Evolutionary conservation across 2,329 filamentous ascomycete genomes (phyloP).

Genomic region (Zymoseptoria pseudotritici): DNA sequence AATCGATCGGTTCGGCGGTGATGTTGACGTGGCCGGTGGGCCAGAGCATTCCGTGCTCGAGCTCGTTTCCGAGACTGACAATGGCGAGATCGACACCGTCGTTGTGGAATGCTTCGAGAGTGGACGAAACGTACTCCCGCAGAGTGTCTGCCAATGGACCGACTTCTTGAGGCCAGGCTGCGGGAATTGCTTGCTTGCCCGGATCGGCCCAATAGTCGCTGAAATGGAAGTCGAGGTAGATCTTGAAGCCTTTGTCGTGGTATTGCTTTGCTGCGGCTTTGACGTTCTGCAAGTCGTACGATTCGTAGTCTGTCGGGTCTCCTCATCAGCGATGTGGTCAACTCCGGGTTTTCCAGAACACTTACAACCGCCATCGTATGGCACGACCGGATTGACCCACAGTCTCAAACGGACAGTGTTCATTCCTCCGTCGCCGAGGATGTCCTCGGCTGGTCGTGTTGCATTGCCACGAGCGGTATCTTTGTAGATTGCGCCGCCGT

Average conservation of each 20-base stretch:
- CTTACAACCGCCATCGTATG: conserved; percentile 21
- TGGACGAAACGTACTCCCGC: conserved; percentile 30
- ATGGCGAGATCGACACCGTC: conserved; percentile 35
- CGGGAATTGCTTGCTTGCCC: conserved; percentile 28
- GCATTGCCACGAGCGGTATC: conserved; percentile 31
- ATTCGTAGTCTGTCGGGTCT: conserved; percentile 15
- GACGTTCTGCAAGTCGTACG: conserved; percentile 29
- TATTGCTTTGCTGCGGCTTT: conserved; percentile 30
- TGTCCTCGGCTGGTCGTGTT: conserved; percentile 31
- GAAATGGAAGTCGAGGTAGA: conserved; percentile 32
- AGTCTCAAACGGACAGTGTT: conserved; percentile 28
- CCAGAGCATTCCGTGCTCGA: conserved; percentile 34
- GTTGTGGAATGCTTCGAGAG: conserved; percentile 34
- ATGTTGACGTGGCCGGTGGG: conserved; percentile 30
- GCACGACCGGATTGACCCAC: conserved; percentile 26
- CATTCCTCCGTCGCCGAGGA: conserved; percentile 31
- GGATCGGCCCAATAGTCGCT: conserved; percentile 34
- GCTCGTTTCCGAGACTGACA: conserved; percentile 37
- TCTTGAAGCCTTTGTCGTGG: conserved; percentile 29
- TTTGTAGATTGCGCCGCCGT: conserved; percentile 32
- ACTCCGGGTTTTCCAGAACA: not conserved
- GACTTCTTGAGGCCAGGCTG: conserved; percentile 30
- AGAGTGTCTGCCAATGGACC: conserved; percentile 25
- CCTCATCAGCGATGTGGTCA: not conserved
- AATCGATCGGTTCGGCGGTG: conserved; percentile 30